Conservation (phyloP, 2,329 filamentous ascomycete genomes). For the Colletotrichum higginsianum region DNA sequence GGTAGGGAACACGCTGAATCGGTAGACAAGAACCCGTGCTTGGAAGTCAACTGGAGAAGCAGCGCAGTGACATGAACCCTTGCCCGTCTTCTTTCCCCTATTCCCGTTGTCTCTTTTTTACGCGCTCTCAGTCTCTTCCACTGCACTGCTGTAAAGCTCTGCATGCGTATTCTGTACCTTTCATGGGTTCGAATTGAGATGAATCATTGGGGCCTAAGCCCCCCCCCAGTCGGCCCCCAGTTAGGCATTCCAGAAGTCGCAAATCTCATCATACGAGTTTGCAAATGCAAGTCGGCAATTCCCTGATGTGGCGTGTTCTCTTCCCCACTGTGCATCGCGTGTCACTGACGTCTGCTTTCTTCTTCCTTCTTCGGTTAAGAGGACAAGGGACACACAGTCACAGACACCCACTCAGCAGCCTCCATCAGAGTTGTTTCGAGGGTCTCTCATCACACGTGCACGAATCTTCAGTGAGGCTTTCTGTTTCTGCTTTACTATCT, state of each 20-base stretch:
- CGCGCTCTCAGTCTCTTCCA: constrained; percentile 4
- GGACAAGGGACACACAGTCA: constrained; percentile 23
- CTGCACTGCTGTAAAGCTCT: neutral
- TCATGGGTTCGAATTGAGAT: constrained; percentile 16
- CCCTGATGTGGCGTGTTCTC: constrained; percentile 34
- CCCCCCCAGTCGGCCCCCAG: constrained; percentile 8
- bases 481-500: neutral
- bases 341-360: constrained; percentile 33
- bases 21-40: too few species aligned
- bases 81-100: constrained; percentile 2
- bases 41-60: too few species aligned
- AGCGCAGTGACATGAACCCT: neutral
- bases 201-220: neutral
- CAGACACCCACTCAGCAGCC: neutral
- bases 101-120: too few species aligned
- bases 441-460: constrained; percentile 5
- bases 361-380: neutral
- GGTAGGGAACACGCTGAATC: too few species aligned
- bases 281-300: constrained; percentile 38
- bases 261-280: constrained; percentile 42
- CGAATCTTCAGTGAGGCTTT: constrained; percentile 4
- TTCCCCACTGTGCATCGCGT: constrained; percentile 34
- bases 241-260: constrained; percentile 20
- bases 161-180: neutral
- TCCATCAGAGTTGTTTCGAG: constrained; percentile 26